These are phyloP conservation scores for Russula sp. DNA, from an alignment of 768 basidiomycete genomes.

Conservation along the genomic window DNA sequence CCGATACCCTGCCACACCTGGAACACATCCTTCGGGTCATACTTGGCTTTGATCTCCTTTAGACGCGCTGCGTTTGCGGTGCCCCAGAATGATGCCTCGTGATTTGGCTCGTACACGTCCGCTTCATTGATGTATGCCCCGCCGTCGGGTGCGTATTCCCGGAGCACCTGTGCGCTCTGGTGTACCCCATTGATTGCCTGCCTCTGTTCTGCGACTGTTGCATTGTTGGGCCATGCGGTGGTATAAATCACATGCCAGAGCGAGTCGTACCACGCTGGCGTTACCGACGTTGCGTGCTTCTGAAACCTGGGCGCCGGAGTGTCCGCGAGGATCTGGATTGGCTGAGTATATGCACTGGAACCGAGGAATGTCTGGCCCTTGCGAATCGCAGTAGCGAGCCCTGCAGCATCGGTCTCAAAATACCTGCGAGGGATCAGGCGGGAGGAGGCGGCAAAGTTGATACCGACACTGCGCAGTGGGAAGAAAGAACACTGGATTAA, in stretches of 20 bases:
- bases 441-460: neutral
- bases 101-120: slow-evolving; percentile 20
- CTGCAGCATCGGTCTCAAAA: neutral
- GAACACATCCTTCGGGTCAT: slow-evolving; percentile 22
- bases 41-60: slow-evolving; percentile 17
- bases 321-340: neutral
- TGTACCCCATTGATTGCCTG: neutral
- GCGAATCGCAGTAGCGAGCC: neutral
- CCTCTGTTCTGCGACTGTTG: slow-evolving; percentile 5
- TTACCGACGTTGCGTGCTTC: neutral
- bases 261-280: slow-evolving; percentile 7
- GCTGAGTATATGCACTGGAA: neutral
- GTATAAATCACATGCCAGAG: slow-evolving; percentile 10
- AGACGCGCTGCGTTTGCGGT: slow-evolving; percentile 19
- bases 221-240: neutral
- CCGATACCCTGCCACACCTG: slow-evolving; percentile 18
- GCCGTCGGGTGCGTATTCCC: slow-evolving; percentile 6
- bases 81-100: slow-evolving; percentile 18
- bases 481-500: neutral
- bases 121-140: slow-evolving; percentile 25
- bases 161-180: neutral
- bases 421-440: neutral
- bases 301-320: neutral
- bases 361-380: neutral
- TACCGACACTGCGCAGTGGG: neutral